Conservation (phyloP, 225 moss, liverwort and hornwort genomes). For the Rhytidiadelphus loreus region DNA sequence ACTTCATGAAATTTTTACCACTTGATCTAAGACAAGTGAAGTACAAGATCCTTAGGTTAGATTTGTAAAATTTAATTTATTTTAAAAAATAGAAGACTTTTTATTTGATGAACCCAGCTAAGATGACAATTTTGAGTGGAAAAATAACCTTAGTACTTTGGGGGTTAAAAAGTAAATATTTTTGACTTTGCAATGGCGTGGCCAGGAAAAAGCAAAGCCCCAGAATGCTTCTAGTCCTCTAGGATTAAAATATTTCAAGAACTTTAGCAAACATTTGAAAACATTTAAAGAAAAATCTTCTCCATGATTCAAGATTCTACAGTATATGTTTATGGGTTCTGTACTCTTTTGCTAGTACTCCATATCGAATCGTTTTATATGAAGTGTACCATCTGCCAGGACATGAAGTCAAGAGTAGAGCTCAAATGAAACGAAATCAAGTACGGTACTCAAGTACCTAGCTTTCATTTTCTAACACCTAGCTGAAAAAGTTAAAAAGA, state of each 20-base stretch:
- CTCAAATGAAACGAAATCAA: background rate
- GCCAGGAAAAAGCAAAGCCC: background rate
- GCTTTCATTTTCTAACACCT: background rate
- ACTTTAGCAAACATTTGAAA: background rate
- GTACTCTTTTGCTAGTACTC: background rate
- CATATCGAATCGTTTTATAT: background rate
- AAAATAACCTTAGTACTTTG: accelerated
- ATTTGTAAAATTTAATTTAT: too few relatives aligned
- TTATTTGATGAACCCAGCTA: too few relatives aligned
- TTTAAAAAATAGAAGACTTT: too few relatives aligned
- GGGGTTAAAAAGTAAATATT: background rate
- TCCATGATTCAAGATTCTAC: background rate
- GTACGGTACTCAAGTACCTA: background rate
- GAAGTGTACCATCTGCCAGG: background rate
- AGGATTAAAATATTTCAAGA: background rate
- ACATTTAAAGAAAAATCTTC: background rate
- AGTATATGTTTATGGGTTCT: background rate
- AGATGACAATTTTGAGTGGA: background rate
- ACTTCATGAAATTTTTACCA: background rate
- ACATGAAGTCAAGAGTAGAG: background rate
- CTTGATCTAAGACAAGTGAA: background rate
- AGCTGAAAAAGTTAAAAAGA: background rate
- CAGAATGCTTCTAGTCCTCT: background rate
- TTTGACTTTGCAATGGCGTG: background rate
- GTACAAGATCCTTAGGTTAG: accelerated